phyloP scores from a whole-genome alignment of 1,284 basidiomycete species.

The Peniophora sp. region DNA sequence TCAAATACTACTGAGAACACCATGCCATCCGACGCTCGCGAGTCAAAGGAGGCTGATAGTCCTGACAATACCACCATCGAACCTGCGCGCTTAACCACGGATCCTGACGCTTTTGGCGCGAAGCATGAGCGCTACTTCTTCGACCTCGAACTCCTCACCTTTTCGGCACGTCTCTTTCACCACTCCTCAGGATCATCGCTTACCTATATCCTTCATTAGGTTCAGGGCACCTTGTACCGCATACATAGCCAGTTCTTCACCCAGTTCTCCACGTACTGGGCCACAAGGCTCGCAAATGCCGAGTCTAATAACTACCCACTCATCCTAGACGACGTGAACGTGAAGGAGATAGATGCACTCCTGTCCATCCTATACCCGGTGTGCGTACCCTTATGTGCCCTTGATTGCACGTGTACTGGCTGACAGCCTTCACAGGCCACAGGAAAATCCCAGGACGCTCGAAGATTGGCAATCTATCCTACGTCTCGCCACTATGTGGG shows the following conservation, averaged over 20 bases:
- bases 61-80: too few relatives aligned
- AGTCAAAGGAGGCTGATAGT: too few relatives aligned
- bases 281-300: neutral
- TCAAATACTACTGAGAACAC: too few relatives aligned
- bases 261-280: neutral
- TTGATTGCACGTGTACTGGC: too few relatives aligned
- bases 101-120: too few relatives aligned
- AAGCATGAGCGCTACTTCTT: too few relatives aligned
- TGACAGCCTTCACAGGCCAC: too few relatives aligned
- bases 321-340: constrained; percentile 1
- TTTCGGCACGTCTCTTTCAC: too few relatives aligned
- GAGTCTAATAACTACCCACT: neutral
- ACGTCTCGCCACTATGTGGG: constrained; percentile 10
- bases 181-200: too few relatives aligned
- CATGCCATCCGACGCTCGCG: too few relatives aligned
- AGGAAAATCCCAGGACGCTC: constrained; percentile 6
- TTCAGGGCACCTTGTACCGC: constrained; percentile 1
- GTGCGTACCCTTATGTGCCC: constrained; percentile 2
- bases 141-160: too few relatives aligned
- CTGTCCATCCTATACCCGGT: constrained; percentile 6
- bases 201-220: neutral
- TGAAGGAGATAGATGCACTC: constrained; percentile 7
- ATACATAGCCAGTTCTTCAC: constrained; percentile 4
- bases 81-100: too few relatives aligned
- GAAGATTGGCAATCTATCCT: constrained; percentile 14